These are phyloP conservation scores for Candolleomyces efflorescens DNA, from an alignment of 768 basidiomycete genomes.

Conservation along the genomic window DNA sequence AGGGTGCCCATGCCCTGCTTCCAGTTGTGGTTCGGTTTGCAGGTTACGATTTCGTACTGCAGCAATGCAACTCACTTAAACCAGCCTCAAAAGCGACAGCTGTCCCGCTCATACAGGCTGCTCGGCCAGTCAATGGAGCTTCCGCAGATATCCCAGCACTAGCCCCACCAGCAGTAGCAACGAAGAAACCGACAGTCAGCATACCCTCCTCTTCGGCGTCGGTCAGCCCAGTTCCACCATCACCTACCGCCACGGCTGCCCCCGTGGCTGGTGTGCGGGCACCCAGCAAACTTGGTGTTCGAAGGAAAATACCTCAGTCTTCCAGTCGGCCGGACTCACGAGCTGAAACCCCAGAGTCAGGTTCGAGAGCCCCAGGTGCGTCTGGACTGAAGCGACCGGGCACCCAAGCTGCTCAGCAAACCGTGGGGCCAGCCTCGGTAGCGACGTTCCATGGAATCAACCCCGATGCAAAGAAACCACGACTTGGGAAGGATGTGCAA, in stretches of 20 bases:
- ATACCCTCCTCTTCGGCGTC: slow-evolving; percentile 34
- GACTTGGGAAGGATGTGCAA: slow-evolving; percentile 70
- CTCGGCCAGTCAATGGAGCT: slow-evolving; percentile 42
- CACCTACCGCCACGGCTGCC: slow-evolving; percentile 11
- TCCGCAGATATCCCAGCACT: slow-evolving; percentile 19
- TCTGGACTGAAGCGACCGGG: slow-evolving; percentile 25
- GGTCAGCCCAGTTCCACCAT: background rate
- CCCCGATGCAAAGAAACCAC: slow-evolving; percentile 57
- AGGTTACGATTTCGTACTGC: slow-evolving; percentile 83
- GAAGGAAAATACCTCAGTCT: slow-evolving; percentile 67
- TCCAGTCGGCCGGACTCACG: slow-evolving; percentile 49
- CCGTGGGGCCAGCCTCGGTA: slow-evolving; percentile 25
- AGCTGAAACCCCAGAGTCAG: slow-evolving; percentile 35
- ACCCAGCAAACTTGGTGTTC: slow-evolving; percentile 53
- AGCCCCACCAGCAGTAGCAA: slow-evolving; percentile 22
- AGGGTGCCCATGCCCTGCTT: slow-evolving; percentile 80
- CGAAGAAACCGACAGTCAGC: slow-evolving; percentile 16
- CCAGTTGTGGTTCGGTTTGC: slow-evolving; percentile 68
- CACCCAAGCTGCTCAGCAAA: slow-evolving; percentile 16
- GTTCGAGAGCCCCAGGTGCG: slow-evolving; percentile 27
- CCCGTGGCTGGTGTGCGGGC: slow-evolving; percentile 32
- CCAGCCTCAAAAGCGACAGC: slow-evolving; percentile 86
- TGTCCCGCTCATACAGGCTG: slow-evolving; percentile 84
- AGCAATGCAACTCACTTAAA: slow-evolving; percentile 83
- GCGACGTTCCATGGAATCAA: slow-evolving; percentile 50